These are phyloP conservation scores for Penicillium samsonianum DNA, from an alignment of 495 filamentous ascomycete species.

Conservation along the genomic window DNA sequence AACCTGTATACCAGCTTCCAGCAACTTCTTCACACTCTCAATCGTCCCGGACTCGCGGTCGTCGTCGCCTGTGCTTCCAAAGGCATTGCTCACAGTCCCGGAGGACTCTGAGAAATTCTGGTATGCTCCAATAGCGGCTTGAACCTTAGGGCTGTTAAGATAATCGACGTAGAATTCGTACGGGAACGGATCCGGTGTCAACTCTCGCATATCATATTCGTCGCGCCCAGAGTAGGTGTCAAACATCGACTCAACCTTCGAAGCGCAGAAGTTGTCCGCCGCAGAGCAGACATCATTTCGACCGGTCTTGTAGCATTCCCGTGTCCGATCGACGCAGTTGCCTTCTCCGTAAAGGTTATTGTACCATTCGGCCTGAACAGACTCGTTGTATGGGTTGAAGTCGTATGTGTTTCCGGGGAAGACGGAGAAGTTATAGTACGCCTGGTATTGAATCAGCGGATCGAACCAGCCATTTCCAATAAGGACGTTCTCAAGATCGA, in stretches of 20 bases:
- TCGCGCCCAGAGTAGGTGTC: slow-evolving; percentile 54
- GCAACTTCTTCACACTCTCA: slow-evolving; percentile 48
- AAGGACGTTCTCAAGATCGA: slow-evolving; percentile 56
- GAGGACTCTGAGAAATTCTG: slow-evolving; percentile 56
- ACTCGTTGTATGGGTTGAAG: slow-evolving; percentile 52
- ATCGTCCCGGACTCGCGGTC: slow-evolving; percentile 52
- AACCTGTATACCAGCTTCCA: slow-evolving; percentile 55
- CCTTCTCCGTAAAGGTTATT: slow-evolving; percentile 62
- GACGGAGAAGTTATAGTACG: slow-evolving; percentile 64
- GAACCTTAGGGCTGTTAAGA: slow-evolving; percentile 56
- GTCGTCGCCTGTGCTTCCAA: slow-evolving; percentile 59
- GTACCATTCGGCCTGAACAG: slow-evolving; percentile 51
- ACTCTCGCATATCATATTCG: slow-evolving; percentile 63
- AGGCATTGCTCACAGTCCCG: slow-evolving; percentile 49
- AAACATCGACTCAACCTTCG: slow-evolving; percentile 54
- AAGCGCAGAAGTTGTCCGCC: slow-evolving; percentile 56
- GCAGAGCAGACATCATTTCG: slow-evolving; percentile 49
- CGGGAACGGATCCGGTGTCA: slow-evolving; percentile 61
- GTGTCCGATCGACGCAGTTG: slow-evolving; percentile 60
- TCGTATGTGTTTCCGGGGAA: slow-evolving; percentile 61
- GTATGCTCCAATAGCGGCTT: slow-evolving; percentile 59
- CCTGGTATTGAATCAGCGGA: slow-evolving; percentile 60
- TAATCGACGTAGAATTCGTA: slow-evolving; percentile 59
- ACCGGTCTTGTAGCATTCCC: slow-evolving; percentile 47
- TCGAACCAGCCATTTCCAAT: slow-evolving; percentile 63